phyloP scores from a whole-genome alignment of 2,329 filamentous ascomycete genomes.

The Metarhizium guizhouense region DNA sequence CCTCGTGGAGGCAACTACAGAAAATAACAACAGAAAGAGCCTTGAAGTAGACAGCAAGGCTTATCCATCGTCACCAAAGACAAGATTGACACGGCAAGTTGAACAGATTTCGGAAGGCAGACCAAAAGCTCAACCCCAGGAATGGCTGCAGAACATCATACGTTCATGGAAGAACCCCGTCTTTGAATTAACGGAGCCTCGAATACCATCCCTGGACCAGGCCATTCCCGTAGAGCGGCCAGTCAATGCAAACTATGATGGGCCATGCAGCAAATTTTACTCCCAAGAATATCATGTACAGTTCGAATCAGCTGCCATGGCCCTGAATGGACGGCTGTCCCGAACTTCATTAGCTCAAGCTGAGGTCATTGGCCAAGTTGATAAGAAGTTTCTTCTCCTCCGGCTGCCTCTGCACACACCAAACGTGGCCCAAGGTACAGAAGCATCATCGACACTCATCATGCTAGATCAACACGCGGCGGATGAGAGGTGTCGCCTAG shows the following conservation, averaged over 20 bases:
- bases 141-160: conserved; percentile 55
- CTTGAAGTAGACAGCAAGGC: background rate
- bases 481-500: conserved; percentile 78
- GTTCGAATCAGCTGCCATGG: conserved; percentile 20
- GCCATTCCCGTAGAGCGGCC: conserved; percentile 4
- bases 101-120: conserved; percentile 2
- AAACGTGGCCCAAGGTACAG: background rate
- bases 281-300: conserved; percentile 11
- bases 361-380: conserved; percentile 70
- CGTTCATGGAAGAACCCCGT: conserved; percentile 67
- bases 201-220: conserved; percentile 33
- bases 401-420: conserved; percentile 34
- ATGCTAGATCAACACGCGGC: conserved; percentile 92
- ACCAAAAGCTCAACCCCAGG: conserved; percentile 14
- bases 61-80: background rate
- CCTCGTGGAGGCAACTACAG: too few species aligned
- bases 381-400: conserved; percentile 78
- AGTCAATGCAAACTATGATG: conserved; percentile 2
- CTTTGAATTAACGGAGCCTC: conserved; percentile 45
- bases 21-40: background rate
- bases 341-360: conserved; percentile 51
- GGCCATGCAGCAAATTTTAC: conserved; percentile 5
- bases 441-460: conserved; percentile 47
- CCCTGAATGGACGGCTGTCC: conserved; percentile 42
- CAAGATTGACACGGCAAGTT: background rate